These are phyloP conservation scores for Didymella arachidicola DNA, from an alignment of 2,329 filamentous ascomycete genomes.

Conservation along the genomic window DNA sequence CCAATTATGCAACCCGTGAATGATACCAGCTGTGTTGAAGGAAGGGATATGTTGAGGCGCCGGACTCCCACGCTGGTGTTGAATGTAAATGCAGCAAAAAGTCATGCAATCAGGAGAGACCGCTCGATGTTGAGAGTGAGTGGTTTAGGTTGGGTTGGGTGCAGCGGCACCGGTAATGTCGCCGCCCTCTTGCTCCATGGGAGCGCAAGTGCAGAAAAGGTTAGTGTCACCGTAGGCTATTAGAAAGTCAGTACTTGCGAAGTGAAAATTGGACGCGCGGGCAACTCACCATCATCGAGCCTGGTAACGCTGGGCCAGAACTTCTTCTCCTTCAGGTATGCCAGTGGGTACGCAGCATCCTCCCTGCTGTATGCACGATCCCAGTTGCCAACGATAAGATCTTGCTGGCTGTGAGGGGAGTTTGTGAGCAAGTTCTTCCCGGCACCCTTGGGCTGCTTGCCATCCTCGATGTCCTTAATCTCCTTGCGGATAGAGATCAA, in stretches of 20 bases:
- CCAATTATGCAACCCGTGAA: slow-evolving; percentile 13
- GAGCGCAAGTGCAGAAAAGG: slow-evolving; percentile 92
- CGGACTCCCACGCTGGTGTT: slow-evolving; percentile 25
- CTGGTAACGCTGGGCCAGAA: slow-evolving; percentile 92
- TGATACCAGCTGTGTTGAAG: slow-evolving; percentile 22
- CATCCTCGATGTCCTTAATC: slow-evolving; percentile 83
- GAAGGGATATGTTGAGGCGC: slow-evolving; percentile 25
- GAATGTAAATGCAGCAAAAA: slow-evolving; percentile 22
- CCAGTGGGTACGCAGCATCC: slow-evolving; percentile 84
- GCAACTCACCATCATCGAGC: slow-evolving; percentile 79
- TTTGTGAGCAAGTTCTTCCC: slow-evolving; percentile 88
- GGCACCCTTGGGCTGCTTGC: slow-evolving; percentile 67
- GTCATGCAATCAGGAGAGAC: neutral
- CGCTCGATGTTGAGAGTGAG: slow-evolving; percentile 17
- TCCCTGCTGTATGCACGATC: slow-evolving; percentile 81
- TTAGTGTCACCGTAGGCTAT: slow-evolving; percentile 88
- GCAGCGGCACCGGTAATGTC: slow-evolving; percentile 47
- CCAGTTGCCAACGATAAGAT: slow-evolving; percentile 81
- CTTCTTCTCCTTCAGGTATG: slow-evolving; percentile 90
- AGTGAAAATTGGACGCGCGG: neutral
- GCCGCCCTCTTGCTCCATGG: slow-evolving; percentile 65
- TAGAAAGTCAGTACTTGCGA: slow-evolving; percentile 40
- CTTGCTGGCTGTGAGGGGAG: slow-evolving; percentile 83
- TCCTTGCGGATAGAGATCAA: slow-evolving; percentile 86
- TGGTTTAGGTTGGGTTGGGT: slow-evolving; percentile 41